phyloP scores from a whole-genome alignment of 139 green algal species.

The Haematococcus lacustris region DNA sequence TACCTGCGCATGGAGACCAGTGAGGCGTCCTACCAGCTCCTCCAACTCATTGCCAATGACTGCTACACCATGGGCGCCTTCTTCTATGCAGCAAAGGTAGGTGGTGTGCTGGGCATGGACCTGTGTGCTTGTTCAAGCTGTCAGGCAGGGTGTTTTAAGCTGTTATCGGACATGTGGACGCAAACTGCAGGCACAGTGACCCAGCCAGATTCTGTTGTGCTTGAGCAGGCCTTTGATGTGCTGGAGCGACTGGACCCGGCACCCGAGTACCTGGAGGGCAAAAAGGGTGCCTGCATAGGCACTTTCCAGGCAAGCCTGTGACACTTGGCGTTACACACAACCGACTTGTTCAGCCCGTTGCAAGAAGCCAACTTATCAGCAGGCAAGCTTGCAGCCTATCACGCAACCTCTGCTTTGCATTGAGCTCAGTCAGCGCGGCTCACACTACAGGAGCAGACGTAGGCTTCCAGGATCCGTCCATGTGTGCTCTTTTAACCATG shows the following conservation, averaged over 20 bases:
- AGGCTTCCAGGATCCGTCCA: background rate
- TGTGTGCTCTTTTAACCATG: background rate
- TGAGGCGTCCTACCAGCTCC: constrained; percentile 53
- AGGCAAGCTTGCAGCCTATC: background rate
- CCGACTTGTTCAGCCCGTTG: background rate
- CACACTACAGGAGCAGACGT: background rate
- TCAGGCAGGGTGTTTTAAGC: no score
- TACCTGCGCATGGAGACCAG: constrained; percentile 61
- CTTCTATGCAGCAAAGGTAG: constrained; percentile 50
- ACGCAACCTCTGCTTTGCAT: background rate
- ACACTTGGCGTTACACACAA: background rate
- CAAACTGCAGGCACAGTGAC: no score
- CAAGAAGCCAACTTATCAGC: background rate
- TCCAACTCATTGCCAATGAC: constrained; percentile 75
- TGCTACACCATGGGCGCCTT: constrained; percentile 77
- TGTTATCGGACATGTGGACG: no score
- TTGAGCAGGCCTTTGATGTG: constrained; percentile 70
- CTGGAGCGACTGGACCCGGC: constrained; percentile 68
- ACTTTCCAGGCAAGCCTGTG: constrained; percentile 48
- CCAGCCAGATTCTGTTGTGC: no score
- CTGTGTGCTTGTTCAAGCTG: no score
- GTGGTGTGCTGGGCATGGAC: no score
- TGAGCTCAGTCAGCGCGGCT: background rate
- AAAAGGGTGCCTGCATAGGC: constrained; percentile 64
- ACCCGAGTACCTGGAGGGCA: constrained; percentile 70